These are phyloP conservation scores for Candida coleopterorum DNA, from an alignment of 805 yeast species.

Conservation along the genomic window DNA sequence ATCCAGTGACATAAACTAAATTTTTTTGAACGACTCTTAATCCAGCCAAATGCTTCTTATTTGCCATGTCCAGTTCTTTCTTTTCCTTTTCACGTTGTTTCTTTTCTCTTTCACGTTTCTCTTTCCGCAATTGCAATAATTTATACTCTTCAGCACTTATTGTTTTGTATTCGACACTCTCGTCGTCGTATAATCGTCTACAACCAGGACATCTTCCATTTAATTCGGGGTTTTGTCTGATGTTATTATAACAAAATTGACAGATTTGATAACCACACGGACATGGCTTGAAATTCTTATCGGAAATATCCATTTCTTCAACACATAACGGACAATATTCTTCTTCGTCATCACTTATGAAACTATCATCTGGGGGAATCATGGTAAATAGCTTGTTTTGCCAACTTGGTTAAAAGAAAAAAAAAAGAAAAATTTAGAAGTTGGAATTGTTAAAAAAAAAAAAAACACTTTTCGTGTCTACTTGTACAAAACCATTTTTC, in stretches of 20 bases:
- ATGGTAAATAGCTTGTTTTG: slow-evolving; percentile 11
- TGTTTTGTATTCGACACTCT: slow-evolving; percentile 79
- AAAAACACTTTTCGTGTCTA: not conserved
- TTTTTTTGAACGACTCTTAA: slow-evolving; percentile 98
- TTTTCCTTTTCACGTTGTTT: slow-evolving; percentile 87
- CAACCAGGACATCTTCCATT: slow-evolving; percentile 98
- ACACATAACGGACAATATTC: slow-evolving; percentile 91
- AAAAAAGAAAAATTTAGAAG: slow-evolving; percentile 3
- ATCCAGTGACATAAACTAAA: slow-evolving; percentile 91
- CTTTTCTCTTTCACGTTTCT: slow-evolving; percentile 74
- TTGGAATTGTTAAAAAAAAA: not conserved
- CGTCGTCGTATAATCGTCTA: slow-evolving; percentile 90
- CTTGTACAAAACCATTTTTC: not conserved
- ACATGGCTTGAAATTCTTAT: slow-evolving; percentile 96
- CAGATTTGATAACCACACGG: slow-evolving; percentile 99
- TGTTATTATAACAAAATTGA: slow-evolving; percentile 96
- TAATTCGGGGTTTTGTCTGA: slow-evolving; percentile 89
- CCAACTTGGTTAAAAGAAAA: slow-evolving; percentile 2
- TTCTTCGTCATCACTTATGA: slow-evolving; percentile 75
- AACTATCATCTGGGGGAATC: slow-evolving; percentile 44
- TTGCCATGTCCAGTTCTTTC: slow-evolving; percentile 81
- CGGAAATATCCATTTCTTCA: slow-evolving; percentile 96
- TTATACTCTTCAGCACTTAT: slow-evolving; percentile 85
- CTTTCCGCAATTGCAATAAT: slow-evolving; percentile 72
- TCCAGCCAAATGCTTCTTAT: slow-evolving; percentile 88